Evolutionary conservation across 768 basidiomycete genomes (phyloP), one percentile per base, ranked within the genome.

Genomic region (Phylloporus rhodoxanthus): DNA sequence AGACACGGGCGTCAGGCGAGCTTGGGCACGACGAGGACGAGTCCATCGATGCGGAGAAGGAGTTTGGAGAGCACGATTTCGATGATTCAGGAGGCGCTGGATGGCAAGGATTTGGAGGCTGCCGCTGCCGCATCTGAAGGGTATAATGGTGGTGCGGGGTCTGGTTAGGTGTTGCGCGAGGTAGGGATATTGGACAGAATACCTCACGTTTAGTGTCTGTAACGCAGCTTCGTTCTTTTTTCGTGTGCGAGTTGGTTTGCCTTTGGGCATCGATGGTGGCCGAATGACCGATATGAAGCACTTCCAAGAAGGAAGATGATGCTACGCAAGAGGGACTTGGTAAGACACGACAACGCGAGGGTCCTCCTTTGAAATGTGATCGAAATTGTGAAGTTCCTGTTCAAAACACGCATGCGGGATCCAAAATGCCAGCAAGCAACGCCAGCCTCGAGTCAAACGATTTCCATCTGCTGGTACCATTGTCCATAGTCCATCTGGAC

Each of bases 61-160:
- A 91, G 88, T 65, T 68, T 98, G 66, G 95, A 97, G 75, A 93
- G 87, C 66, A 98, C 96, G 45, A 92, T 94, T 76, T 85, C 85
- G 54, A 79, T 97, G 65, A 95, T 98, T 62, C 85, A 93, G 69
- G 91, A 91, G 57, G 95, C 88, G 6, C 82, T 86, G 69, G 93
- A 95, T 45, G 89, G 88, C 28, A 83, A 77, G 58, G 76, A 75
- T 29, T 56, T 66, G 38, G 75, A 76, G 28, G n/a, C 34, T 11
- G 17, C n/a, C 4, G 30, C 26, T 7, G 20, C 21, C 19, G 19
- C 32, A 5, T 8, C 29, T 32, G 43, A 11, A 33, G 43, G 43
- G 30, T 44, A 44, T 23, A 33, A 43, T 32, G 29, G 29, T 30
- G 29, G 28, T 20, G 28, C 17, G 17, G 43, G 20, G 20, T 43